Evolutionary conservation across 108 stramenopile genomes (phyloP).

Genomic region (Fragilaria crotonensis): DNA sequence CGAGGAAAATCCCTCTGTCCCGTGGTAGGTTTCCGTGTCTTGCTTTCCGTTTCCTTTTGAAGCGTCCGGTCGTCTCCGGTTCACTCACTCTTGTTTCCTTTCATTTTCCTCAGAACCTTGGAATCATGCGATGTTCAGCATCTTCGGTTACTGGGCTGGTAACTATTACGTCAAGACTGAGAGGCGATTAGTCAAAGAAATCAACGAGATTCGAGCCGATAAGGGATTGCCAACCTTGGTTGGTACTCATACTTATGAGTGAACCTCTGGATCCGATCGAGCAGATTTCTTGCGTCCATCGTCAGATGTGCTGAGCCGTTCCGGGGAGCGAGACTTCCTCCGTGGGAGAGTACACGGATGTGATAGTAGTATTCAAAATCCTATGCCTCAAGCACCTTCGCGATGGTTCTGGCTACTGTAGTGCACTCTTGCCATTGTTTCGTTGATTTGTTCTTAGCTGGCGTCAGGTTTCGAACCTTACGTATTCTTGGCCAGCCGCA

Average conservation of each 20-base stretch:
- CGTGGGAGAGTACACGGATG: too few relatives aligned
- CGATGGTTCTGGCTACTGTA: too few relatives aligned
- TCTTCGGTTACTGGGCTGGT: constrained; percentile 70
- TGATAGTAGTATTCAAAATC: too few relatives aligned
- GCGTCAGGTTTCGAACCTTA: too few relatives aligned
- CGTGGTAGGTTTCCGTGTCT: constrained; percentile 35
- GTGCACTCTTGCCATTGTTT: too few relatives aligned
- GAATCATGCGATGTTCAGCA: constrained; percentile 60
- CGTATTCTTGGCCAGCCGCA: too few relatives aligned
- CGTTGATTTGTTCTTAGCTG: too few relatives aligned
- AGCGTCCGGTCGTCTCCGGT: not conserved
- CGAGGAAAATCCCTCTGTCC: constrained; percentile 68
- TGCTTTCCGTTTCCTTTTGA: not conserved
- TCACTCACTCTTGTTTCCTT: not conserved
- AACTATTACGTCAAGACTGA: constrained; percentile 73
- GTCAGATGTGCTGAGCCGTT: too few relatives aligned
- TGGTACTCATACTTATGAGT: not conserved
- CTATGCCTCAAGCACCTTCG: too few relatives aligned
- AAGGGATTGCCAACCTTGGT: constrained; percentile 82
- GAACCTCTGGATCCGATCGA: too few relatives aligned
- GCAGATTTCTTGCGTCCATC: too few relatives aligned
- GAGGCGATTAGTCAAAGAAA: constrained; percentile 57
- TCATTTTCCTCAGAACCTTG: constrained; percentile 43
- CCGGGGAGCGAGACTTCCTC: too few relatives aligned
- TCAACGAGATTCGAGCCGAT: constrained; percentile 83